Evolutionary conservation across 1,284 basidiomycete species (phyloP).

Genomic region (Phlebopus sp.): DNA sequence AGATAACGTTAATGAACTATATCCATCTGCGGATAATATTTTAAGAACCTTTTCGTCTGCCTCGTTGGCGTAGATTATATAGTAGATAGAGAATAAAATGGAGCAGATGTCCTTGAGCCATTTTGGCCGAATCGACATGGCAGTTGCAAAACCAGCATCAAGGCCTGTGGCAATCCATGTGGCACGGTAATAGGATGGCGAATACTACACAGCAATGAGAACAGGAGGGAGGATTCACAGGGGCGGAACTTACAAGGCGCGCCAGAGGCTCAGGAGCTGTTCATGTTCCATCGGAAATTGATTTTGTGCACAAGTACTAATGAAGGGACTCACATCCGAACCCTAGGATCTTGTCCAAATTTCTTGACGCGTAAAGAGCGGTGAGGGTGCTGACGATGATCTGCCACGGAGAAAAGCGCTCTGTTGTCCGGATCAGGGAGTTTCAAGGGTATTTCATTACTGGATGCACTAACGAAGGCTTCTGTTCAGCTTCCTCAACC

Average conservation of each 20-base stretch:
- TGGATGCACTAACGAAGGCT: constrained; percentile 49
- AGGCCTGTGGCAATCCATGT: constrained; percentile 93
- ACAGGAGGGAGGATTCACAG: constrained; percentile 1
- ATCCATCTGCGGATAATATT: background rate
- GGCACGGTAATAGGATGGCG: constrained; percentile 92
- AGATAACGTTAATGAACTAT: constrained; percentile 3
- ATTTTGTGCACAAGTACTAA: constrained; percentile 5
- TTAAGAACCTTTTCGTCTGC: constrained; percentile 85
- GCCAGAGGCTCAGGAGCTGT: constrained; percentile 92
- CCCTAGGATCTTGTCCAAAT: constrained; percentile 86
- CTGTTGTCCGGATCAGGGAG: constrained; percentile 38
- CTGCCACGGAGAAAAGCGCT: constrained; percentile 92
- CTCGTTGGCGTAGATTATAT: constrained; percentile 90
- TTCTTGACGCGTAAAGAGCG: constrained; percentile 78
- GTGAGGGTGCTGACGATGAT: constrained; percentile 86
- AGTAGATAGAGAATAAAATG: constrained; percentile 85
- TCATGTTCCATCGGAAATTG: background rate
- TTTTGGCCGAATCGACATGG: constrained; percentile 89
- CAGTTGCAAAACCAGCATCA: constrained; percentile 97
- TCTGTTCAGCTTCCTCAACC: constrained; percentile 60
- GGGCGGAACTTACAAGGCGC: constrained; percentile 58
- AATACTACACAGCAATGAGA: constrained; percentile 59
- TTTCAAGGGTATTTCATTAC: background rate
- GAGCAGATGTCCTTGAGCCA: constrained; percentile 89
- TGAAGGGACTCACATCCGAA: constrained; percentile 63